Evolutionary conservation across 2,329 filamentous ascomycete genomes (phyloP).

Genomic region (Dactylellina haptotyla): DNA sequence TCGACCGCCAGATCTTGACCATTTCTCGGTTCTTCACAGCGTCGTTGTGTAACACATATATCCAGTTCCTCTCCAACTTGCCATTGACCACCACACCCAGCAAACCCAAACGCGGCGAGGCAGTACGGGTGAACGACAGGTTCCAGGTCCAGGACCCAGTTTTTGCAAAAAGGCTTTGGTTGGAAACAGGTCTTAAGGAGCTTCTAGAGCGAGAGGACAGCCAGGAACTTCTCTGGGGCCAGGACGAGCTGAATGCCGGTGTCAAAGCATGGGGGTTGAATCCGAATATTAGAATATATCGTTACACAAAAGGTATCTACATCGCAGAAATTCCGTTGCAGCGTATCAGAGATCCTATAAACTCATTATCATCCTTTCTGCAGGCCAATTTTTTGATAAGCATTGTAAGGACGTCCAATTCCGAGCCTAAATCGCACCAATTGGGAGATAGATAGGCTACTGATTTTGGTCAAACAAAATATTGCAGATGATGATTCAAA

Average conservation of each 20-base stretch:
- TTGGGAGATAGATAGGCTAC: background rate
- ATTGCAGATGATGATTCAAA: slow-evolving; percentile 85
- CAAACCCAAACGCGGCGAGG: slow-evolving; percentile 80
- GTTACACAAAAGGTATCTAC: slow-evolving; percentile 69
- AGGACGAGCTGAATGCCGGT: slow-evolving; percentile 57
- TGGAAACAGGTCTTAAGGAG: slow-evolving; percentile 76
- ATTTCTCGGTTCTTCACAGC: slow-evolving; percentile 79
- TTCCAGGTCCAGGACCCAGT: slow-evolving; percentile 80
- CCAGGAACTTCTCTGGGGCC: slow-evolving; percentile 50
- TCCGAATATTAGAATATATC: slow-evolving; percentile 87
- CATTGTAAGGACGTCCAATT: slow-evolving; percentile 74
- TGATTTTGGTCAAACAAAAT: slow-evolving; percentile 12
- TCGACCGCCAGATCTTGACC: slow-evolving; percentile 74
- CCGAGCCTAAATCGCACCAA: background rate
- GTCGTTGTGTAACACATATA: slow-evolving; percentile 78
- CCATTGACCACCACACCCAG: slow-evolving; percentile 81
- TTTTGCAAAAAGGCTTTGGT: slow-evolving; percentile 82
- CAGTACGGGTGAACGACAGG: slow-evolving; percentile 86
- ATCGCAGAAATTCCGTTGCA: background rate
- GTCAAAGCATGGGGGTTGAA: slow-evolving; percentile 78
- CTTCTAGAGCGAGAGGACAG: slow-evolving; percentile 62
- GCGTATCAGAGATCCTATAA: slow-evolving; percentile 57
- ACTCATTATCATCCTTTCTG: background rate
- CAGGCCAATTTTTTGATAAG: slow-evolving; percentile 87
- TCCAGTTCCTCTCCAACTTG: slow-evolving; percentile 75